These are phyloP conservation scores for Rhodotorula taiwanensis DNA, from an alignment of 768 basidiomycete genomes.

Conservation along the genomic window DNA sequence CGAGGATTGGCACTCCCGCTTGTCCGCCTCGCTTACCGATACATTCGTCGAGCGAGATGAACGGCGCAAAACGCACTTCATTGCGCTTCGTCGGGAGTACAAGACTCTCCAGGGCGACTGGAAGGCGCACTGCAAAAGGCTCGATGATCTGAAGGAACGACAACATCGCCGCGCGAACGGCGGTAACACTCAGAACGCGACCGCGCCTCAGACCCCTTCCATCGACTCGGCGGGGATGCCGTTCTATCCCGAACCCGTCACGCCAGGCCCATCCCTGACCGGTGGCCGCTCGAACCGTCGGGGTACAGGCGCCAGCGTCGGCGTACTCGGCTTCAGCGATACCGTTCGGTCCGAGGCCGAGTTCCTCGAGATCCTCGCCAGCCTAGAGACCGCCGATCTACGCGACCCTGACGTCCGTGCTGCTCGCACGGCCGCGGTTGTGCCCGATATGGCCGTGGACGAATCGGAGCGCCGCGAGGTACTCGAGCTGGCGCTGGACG, in stretches of 20 bases:
- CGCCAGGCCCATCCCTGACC: constrained; percentile 26
- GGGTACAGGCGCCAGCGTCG: constrained; percentile 15
- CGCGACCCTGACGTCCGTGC: constrained; percentile 89
- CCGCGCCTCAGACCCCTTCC: constrained; percentile 33
- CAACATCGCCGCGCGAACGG: constrained; percentile 9
- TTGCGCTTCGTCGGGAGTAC: constrained; percentile 61
- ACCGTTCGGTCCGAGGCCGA: constrained; percentile 90
- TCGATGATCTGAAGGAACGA: constrained; percentile 58
- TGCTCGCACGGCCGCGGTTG: constrained; percentile 69
- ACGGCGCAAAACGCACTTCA: constrained; percentile 50
- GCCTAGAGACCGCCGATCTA: constrained; percentile 80
- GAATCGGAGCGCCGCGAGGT: constrained; percentile 48
- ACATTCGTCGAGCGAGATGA: constrained; percentile 21
- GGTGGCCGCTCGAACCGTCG: constrained; percentile 41
- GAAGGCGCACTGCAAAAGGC: constrained; percentile 60
- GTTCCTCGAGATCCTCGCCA: constrained; percentile 96
- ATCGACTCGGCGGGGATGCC: constrained; percentile 37
- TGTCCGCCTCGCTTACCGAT: constrained; percentile 21
- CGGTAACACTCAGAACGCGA: neutral
- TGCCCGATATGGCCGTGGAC: constrained; percentile 82
- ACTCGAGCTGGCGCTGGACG: constrained; percentile 58
- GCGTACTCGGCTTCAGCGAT: constrained; percentile 53
- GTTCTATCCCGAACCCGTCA: constrained; percentile 31
- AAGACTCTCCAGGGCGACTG: constrained; percentile 62
- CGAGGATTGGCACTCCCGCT: constrained; percentile 9